Evolutionary conservation across 2,329 filamentous ascomycete species (phyloP), one percentile per base, ranked within the genome.

Genomic region (Paradendryphiella salina): DNA sequence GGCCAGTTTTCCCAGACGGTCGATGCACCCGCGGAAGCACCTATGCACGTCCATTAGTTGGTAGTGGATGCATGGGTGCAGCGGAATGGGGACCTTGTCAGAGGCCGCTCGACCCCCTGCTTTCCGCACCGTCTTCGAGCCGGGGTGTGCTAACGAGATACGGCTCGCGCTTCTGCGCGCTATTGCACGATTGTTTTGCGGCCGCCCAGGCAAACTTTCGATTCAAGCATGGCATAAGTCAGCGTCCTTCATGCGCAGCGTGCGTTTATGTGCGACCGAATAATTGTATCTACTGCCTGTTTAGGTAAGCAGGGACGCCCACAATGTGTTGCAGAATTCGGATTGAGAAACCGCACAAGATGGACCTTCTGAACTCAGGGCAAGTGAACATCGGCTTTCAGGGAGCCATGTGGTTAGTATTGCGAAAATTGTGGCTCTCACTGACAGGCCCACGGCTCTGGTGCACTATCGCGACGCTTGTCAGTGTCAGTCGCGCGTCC

Each of bases 21-120:
- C 64, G 60, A 64, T 61, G 67, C 66, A 66, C 64, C 67, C 65
- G 67, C 67, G 63, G 66, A 61, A 61, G 61, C 42, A 50, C 41
- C 36, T 61, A 69, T 69, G 68, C 67, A 69, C 65, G 59, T 57
- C 64, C 58, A 50, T 51, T 50, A 55, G 53, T 52, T 63, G 59
- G 61, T 57, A 41, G 59, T 33, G 39, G 47, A 54, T 60, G 65
- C 59, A 67, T 65, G 60, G 61, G 53, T 56, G 58, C 44, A 36
- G 55, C 54, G 60, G 59, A 49, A 55, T 63, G 61, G 62, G 53
- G 57, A 55, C 64, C 59, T 63, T 62, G 63, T 59, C 61, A 63
- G 49, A 52, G 46, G 54, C 57, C 48, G 50, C 54, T 57, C 52
- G 46, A 42, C 47, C 59, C 61, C 64, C 57, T 67, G 64, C 60